phyloP scores from a whole-genome alignment of 129 eudicot genomes.

The Saposhnikovia divaricata region DNA sequence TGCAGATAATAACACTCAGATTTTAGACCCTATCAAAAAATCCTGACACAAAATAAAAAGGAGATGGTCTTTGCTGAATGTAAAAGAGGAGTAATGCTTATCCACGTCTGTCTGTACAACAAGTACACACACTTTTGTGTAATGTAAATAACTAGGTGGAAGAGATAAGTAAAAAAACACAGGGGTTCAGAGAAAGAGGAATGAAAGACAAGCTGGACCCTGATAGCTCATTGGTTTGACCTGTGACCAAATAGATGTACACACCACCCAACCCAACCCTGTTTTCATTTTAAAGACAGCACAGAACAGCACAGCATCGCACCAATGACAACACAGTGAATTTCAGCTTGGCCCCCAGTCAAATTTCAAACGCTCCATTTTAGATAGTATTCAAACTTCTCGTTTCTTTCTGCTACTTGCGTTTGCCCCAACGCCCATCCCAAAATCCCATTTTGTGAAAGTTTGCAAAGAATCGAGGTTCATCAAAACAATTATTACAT shows the following conservation, averaged over 20 bases:
- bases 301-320: neutral
- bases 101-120: neutral
- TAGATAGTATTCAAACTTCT: neutral
- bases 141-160: neutral
- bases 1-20: neutral
- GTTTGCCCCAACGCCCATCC: neutral
- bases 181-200: slow-evolving; percentile 24
- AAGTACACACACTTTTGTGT: slow-evolving; percentile 1
- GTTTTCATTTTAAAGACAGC: neutral
- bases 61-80: neutral
- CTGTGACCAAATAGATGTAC: slow-evolving; percentile 35
- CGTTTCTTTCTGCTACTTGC: neutral
- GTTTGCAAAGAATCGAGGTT: too few species aligned
- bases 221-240: slow-evolving; percentile 74
- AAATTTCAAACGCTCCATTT: neutral
- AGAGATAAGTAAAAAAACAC: neutral
- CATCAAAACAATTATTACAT: too few species aligned
- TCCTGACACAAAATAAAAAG: neutral
- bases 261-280: neutral
- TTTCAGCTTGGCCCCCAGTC: neutral
- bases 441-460: neutral
- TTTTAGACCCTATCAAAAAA: neutral
- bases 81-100: neutral
- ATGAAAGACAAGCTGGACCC: slow-evolving; percentile 47
- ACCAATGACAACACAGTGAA: neutral